These are phyloP conservation scores for Cronartium quercuum DNA, from an alignment of 1,284 basidiomycete genomes.

Conservation along the genomic window DNA sequence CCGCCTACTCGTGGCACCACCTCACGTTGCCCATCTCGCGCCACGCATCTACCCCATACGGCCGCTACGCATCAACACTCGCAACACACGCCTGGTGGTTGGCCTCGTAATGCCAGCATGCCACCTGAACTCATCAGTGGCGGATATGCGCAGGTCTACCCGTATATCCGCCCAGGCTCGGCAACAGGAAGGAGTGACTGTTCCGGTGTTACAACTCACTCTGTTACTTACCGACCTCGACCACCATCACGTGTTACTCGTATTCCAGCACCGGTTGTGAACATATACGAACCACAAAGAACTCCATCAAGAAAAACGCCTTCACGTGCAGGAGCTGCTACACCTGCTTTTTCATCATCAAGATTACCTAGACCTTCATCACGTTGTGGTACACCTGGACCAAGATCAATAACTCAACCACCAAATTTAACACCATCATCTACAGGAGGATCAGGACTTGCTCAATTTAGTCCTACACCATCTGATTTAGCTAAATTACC, in stretches of 20 bases:
- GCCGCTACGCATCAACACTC: neutral
- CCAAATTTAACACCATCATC: neutral
- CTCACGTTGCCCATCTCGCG: neutral
- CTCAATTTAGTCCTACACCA: neutral
- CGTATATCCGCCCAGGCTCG: neutral
- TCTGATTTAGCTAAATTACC: slow-evolving; percentile 12
- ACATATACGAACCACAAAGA: neutral
- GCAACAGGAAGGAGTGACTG: slow-evolving; percentile 7
- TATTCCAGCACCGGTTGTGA: slow-evolving; percentile 21
- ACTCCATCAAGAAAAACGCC: neutral
- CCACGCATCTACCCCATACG: neutral
- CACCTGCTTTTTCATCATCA: neutral
- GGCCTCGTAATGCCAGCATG: neutral
- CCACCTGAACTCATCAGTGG: neutral
- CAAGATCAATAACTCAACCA: neutral
- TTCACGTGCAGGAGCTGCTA: neutral
- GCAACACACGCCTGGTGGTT: neutral
- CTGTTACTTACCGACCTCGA: slow-evolving; percentile 10
- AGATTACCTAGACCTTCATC: neutral
- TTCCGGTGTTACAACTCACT: slow-evolving; percentile 7
- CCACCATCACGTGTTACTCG: slow-evolving; percentile 4
- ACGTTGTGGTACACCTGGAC: neutral
- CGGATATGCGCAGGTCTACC: neutral
- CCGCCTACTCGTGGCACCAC: neutral
- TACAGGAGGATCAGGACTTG: neutral